Base-by-base conservation (phyloP, 352 stramenopile species). In the Globisporangium viniferum region DNA sequence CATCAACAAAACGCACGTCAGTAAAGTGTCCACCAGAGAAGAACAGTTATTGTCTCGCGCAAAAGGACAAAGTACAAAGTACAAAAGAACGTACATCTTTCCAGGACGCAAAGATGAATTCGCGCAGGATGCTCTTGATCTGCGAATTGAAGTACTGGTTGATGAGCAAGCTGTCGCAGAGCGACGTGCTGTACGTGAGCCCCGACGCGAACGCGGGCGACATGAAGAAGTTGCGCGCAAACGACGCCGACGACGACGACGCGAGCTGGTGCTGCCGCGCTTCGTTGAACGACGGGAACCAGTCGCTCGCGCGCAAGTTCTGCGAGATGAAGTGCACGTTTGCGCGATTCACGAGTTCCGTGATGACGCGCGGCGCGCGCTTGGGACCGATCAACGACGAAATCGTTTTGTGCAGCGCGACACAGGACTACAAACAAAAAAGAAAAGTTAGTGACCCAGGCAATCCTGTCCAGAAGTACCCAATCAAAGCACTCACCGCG, bases 111-210 rank as follows among this genome's bases (percentile, higher is more conserved):
- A 94, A 93, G 78, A 95, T 92, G 65, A 95, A 94, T 69, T 93
- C 88, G 22, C 85, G 80, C 61, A 95, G 64, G 64, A 95, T 95
- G 35, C 84, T 91, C 70, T 93, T 95, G 75, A 95, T 92, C 60
- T 88, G 89, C 46, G 77, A 74, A 68, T 94, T 95, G 72, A 94
- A 95, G 68, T 90, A 95, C 77, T 94, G 86, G 69, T 95, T 95
- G 76, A 95, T 93, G 29, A 95, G 87, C 9, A 95, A 57, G 56
- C 84, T 94, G 70, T 95, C 88, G 46, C 88, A 95, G 33, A 95
- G 75, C 20, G 86, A 94, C 14, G 84, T 90, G 75, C 86, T 94
- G 77, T 93, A 95, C 33, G 88, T 87, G 49, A 95, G 72, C 3
- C 88, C 88, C n/a, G 84, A 92, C 0, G 88, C 84, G 60, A 95